phyloP scores from a whole-genome alignment of 2,329 filamentous ascomycete species.

The Arthroderma sp. region DNA sequence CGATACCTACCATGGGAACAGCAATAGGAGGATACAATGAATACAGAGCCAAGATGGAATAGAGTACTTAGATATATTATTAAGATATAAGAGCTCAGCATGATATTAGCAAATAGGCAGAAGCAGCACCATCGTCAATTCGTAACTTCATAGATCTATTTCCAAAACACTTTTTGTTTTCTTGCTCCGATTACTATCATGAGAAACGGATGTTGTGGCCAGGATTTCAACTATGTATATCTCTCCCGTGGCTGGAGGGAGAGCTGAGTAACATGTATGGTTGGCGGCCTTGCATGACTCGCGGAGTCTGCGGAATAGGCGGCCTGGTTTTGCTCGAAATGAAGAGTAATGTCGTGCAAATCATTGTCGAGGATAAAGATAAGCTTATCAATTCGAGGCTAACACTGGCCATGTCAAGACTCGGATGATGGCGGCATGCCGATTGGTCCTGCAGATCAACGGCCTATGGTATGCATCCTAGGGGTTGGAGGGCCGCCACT shows the following conservation, averaged over 20 bases:
- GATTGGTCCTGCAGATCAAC: background rate
- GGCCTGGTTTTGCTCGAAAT: too few species aligned
- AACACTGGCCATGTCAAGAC: too few species aligned
- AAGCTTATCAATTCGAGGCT: too few species aligned
- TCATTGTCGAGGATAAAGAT: too few species aligned
- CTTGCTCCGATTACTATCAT: background rate
- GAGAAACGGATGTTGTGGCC: background rate
- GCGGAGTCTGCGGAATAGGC: background rate
- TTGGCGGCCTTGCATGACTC: background rate
- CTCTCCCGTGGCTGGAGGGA: background rate
- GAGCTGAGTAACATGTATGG: too few species aligned
- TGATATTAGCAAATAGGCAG: background rate
- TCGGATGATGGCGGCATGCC: too few species aligned
- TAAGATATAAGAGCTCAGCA: background rate
- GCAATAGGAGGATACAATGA: background rate
- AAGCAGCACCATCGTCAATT: background rate
- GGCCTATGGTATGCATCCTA: background rate
- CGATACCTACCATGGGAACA: too few species aligned
- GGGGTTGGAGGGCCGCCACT: background rate
- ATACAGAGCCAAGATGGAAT: background rate
- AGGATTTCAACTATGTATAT: background rate
- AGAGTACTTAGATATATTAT: background rate
- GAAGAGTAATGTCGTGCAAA: too few species aligned
- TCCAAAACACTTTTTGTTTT: background rate
- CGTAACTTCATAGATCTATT: conserved; percentile 1